Base-by-base conservation (phyloP, 2,329 filamentous ascomycete genomes). In the Cadophora sp. region DNA sequence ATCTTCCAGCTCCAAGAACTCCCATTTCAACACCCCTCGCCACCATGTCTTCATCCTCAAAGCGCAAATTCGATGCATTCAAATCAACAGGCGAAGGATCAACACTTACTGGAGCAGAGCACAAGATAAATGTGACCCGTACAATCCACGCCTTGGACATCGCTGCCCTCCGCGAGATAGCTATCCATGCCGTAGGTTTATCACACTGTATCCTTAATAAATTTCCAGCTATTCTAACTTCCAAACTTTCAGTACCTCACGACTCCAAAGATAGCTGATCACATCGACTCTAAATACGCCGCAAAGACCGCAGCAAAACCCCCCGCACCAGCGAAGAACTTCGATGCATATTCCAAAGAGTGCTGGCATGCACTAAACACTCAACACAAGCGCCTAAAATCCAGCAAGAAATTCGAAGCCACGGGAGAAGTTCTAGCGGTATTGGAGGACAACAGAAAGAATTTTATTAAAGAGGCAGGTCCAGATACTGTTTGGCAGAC, bases 361-460 rank as follows among this genome's bases (percentile, higher is more conserved):
- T 67, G 68, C 55, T 67, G 62, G 68, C 53, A 69, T 39, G 61
- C 60, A 8, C 47, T 69, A n/a, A 69, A 69, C 24, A 67, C 39
- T 24, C 55, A 65, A 36, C 66, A 65, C 66, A 60, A 61, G 36
- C 53, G 47, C 1, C 22, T 69, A 14, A 61, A 56, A n/a, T 14
- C 36, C n/a, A 61, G 59, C n/a, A 62, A 65, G 20, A 59, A 66
- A 45, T 69, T 48, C 30, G 47, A 65, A 36, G 50, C 53, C 13
- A 63, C 63, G 27, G 60, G 64, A 4, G 30, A 62, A 8, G 63
- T 64, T 18, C 8, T 43, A 13, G 43, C 30, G 7, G 22, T 60
- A 2, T 22, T 69, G 27, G 59, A 51, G n/a, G 8, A 18, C 27
- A 62, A 33, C 18, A 47, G 45, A 4, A 16, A 24, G 27, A 18